Conservation (phyloP, 176 grass and related monocot species). For the Oryza nivara region DNA sequence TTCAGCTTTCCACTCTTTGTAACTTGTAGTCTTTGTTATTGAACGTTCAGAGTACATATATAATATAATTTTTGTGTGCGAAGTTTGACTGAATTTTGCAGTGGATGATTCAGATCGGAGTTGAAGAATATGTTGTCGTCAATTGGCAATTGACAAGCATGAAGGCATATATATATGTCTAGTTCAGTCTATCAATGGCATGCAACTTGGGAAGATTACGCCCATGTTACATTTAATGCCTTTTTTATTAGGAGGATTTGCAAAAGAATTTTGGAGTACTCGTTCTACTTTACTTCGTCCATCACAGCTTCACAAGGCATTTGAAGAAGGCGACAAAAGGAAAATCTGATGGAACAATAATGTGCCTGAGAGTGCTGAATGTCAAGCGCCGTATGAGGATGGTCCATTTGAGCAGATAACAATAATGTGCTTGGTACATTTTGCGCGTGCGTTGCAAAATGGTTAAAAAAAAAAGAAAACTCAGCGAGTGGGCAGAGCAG, state of each 20-base stretch:
- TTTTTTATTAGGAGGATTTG: neutral
- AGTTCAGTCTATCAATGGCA: neutral
- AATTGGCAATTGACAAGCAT: slow-evolving; percentile 7
- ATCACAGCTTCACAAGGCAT: neutral
- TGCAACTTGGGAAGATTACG: neutral
- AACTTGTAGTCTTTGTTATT: neutral
- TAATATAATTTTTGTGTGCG: too few relatives aligned
- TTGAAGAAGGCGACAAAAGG: too few relatives aligned
- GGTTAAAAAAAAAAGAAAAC: neutral
- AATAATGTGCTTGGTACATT: neutral
- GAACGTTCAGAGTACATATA: neutral
- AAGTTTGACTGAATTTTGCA: neutral
- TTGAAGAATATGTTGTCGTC: neutral
- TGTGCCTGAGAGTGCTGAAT: neutral
- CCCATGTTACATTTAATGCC: neutral
- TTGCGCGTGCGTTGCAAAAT: neutral
- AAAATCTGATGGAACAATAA: neutral
- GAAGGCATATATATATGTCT: neutral
- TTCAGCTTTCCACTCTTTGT: neutral
- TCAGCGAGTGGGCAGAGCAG: neutral
- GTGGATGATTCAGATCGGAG: neutral
- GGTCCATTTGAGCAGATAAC: neutral
- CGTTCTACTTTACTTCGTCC: neutral
- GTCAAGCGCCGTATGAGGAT: neutral
- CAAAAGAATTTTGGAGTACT: neutral